These are phyloP conservation scores for Saccharomycopsis amapae DNA, from an alignment of 805 yeast species.

Conservation along the genomic window DNA sequence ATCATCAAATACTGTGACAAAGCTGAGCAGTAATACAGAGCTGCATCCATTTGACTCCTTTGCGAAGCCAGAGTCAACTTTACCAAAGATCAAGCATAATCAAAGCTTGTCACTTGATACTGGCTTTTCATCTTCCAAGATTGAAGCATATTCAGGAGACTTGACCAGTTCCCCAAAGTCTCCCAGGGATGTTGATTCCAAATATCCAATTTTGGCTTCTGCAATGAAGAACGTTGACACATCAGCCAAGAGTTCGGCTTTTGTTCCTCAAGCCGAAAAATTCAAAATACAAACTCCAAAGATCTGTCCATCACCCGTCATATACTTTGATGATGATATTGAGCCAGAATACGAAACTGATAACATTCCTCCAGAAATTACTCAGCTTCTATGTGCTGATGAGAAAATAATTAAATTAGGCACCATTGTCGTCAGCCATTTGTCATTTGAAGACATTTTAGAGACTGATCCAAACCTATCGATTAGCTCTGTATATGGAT, in stretches of 20 bases:
- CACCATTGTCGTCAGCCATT: conserved; percentile 25
- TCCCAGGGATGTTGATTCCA: too few species aligned
- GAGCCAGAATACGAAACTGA: background rate
- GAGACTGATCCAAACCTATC: conserved; percentile 23
- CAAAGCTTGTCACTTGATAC: too few species aligned
- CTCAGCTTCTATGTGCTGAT: conserved; percentile 17
- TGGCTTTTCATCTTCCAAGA: too few species aligned
- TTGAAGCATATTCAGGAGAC: too few species aligned
- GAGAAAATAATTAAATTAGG: conserved; percentile 26
- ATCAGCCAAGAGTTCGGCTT: background rate
- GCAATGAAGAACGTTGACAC: background rate
- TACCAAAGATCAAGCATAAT: too few species aligned
- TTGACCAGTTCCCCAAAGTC: too few species aligned
- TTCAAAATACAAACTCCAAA: too few species aligned
- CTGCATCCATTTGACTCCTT: background rate
- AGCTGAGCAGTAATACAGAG: background rate
- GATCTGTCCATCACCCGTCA: conserved; percentile 7
- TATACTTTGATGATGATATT: conserved; percentile 15
- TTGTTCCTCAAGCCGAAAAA: background rate
- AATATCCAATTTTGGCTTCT: too few species aligned
- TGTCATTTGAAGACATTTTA: conserved; percentile 29
- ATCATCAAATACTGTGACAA: background rate
- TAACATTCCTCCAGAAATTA: conserved; percentile 11
- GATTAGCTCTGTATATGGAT: conserved; percentile 22
- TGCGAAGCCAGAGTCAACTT: too few species aligned